Base-by-base conservation (phyloP, 2,329 filamentous ascomycete species). In the Parascedosporium putredinis region DNA sequence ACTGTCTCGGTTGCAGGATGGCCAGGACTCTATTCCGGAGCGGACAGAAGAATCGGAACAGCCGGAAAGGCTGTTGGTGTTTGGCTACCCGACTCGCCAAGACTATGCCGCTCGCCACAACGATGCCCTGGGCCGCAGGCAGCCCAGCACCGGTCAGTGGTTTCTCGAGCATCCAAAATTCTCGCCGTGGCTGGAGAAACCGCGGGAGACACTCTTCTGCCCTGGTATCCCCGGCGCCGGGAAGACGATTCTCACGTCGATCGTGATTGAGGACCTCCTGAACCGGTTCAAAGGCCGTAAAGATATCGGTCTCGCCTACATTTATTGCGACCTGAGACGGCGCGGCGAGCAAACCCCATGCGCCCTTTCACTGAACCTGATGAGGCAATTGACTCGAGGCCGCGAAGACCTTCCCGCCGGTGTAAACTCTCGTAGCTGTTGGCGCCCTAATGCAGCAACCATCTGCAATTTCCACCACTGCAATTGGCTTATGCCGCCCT, bases 71-170 rank as follows among this genome's bases (percentile, higher is more conserved):
- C n/a, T n/a, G n/a, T n/a, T n/a, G n/a, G n/a, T n/a, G n/a, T n/a
- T n/a, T n/a, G n/a, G n/a, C n/a, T n/a, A n/a, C n/a, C n/a, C n/a
- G n/a, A n/a, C n/a, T n/a, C n/a, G n/a, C n/a, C n/a, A n/a, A n/a
- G 58, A 70, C 25, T 69, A 67, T 51, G 52, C 51, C 7, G 12
- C 56, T 6, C 61, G 71, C 44, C 70, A 74, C 29, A 60, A 49
- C 9, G 65, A 69, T 38, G 58, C 60, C 12, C 51, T 70, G 8
- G 51, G 46, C 4, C 51, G 55, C 12, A 57, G 61, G 33, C 60
- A 70, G 18, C 25, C 50, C n/a, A 61, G 59, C 8, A 74, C 70
- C 1, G 64, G 69, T 0, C 49, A 63, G 44, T 74, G 70, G 71
- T 56, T 75, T 1, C 53, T 74, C 0, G 53, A 66, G 2, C 67